Base-by-base conservation (phyloP, 306 rosid species). In the Vigna reflexopilosa region DNA sequence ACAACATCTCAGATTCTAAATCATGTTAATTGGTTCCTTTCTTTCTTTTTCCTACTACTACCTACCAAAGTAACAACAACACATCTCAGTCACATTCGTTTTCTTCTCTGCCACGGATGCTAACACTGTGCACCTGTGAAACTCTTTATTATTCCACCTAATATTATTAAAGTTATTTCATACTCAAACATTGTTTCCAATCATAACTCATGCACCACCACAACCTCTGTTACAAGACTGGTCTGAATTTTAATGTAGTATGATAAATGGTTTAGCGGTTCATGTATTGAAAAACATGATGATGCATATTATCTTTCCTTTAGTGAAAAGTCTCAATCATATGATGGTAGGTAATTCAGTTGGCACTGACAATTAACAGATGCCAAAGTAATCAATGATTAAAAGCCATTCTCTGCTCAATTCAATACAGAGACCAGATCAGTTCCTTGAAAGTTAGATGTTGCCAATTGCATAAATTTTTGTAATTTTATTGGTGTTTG, bases 261-360 rank as follows among this genome's bases (percentile, higher is more conserved):
- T 15, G 28, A 70, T 38, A 16, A 12, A 72, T 34, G 17, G 24
- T 10, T 64, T 65, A 65, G 58, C 36, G n/a, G 13, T 36, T 4
- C 17, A 50, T 8, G 50, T 68, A 42, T 34, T 7, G 14, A 42
- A 40, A 51, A 56, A 54, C 71, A 38, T 48, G 64, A 79, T 34
- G 34, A 56, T 50, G 9, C 28, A 22, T 38, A 66, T 26, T 51
- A 52, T 62, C 5, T 79, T 75, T 62, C 9, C 80, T 70, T 79
- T 70, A 52, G 59, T 75, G 70, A 83, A 70, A 84, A 55, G 84
- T 80, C 65, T 64, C 72, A 48, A 80, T 76, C 70, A 66, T 38
- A 42, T 22, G 57, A 68, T 66, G 84, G 82, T 80, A 84, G 77
- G 87, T 80, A 76, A 72, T 84, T 84, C 82, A 16, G 87, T 84